These are phyloP conservation scores for Aspergillus kassunensis DNA, from an alignment of 495 filamentous ascomycete genomes.

Conservation along the genomic window DNA sequence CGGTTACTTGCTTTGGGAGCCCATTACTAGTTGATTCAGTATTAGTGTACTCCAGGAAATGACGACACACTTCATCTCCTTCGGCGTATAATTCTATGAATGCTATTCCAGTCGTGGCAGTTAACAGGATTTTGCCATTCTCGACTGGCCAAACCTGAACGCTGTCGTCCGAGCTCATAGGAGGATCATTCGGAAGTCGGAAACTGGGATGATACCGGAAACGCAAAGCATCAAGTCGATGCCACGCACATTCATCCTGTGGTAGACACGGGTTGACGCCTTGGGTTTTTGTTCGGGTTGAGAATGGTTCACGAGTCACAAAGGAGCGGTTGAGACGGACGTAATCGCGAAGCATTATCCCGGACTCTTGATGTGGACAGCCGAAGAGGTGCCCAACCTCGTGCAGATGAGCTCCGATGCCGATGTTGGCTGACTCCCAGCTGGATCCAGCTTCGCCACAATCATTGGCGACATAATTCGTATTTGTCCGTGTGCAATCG, in stretches of 20 bases:
- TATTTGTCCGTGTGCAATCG: slow-evolving; percentile 86
- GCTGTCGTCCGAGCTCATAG: slow-evolving; percentile 65
- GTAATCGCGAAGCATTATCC: slow-evolving; percentile 87
- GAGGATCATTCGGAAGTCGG: slow-evolving; percentile 69
- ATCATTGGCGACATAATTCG: slow-evolving; percentile 75
- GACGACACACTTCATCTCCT: slow-evolving; percentile 68
- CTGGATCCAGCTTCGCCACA: slow-evolving; percentile 78
- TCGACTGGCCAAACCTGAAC: slow-evolving; percentile 87
- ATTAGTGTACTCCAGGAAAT: slow-evolving; percentile 73
- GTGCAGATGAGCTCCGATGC: slow-evolving; percentile 88
- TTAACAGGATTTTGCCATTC: slow-evolving; percentile 72
- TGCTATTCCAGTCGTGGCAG: slow-evolving; percentile 74
- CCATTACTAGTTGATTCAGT: slow-evolving; percentile 54
- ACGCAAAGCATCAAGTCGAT: slow-evolving; percentile 79
- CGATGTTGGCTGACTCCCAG: slow-evolving; percentile 88
- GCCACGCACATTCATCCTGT: slow-evolving; percentile 83
- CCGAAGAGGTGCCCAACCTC: slow-evolving; percentile 85
- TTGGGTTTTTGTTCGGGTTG: slow-evolving; percentile 75
- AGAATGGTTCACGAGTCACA: slow-evolving; percentile 70
- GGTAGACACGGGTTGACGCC: slow-evolving; percentile 66
- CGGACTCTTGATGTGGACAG: slow-evolving; percentile 79
- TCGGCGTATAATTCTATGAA: slow-evolving; percentile 78
- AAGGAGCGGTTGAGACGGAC: slow-evolving; percentile 80
- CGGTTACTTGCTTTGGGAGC: slow-evolving; percentile 63
- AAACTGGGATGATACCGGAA: slow-evolving; percentile 93